A percentile compares a stretch with the other conserved stretches of the same genome.
phyloP scores from a whole-genome alignment of 1,139 yeast species.

The Debaryomycetaceae sp. region DNA sequence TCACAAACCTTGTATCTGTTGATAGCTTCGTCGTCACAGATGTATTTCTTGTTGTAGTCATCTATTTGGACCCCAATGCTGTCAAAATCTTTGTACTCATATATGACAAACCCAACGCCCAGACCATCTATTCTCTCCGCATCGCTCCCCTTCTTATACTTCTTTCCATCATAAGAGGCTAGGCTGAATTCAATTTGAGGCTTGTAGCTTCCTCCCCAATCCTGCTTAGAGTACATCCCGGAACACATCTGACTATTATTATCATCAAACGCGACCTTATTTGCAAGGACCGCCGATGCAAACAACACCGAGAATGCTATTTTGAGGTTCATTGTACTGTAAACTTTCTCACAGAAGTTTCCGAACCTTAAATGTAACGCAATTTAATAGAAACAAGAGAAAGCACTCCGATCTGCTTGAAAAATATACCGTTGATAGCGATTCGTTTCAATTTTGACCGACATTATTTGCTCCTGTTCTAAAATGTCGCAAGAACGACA shows the following conservation, averaged over 20 bases:
- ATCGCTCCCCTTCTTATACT: conserved; percentile 24
- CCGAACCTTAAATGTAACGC: too few species aligned
- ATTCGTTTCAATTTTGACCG: not conserved
- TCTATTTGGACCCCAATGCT: conserved; percentile 53
- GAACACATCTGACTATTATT: conserved; percentile 67
- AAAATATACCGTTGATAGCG: not conserved
- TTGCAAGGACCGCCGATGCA: conserved; percentile 28
- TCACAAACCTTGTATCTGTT: conserved; percentile 48
- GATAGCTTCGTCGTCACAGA: conserved; percentile 76
- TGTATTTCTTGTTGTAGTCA: conserved; percentile 43
- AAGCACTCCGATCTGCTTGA: not conserved
- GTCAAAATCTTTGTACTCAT: conserved; percentile 77
- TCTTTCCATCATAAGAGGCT: conserved; percentile 27
- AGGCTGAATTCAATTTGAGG: conserved; percentile 61
- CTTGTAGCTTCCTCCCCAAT: conserved; percentile 76
- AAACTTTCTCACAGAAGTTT: not conserved
- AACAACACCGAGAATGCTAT: not conserved
- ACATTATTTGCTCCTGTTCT: not conserved
- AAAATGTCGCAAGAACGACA: not conserved
- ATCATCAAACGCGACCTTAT: conserved; percentile 47
- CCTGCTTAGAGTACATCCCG: conserved; percentile 84
- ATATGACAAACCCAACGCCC: conserved; percentile 64
- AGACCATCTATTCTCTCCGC: conserved; percentile 24
- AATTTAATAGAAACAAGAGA: too few species aligned
- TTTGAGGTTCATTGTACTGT: not conserved